Evolutionary conservation across 352 stramenopile genomes (phyloP), one percentile per base, ranked within the genome.

Genomic region (Phytopythium cucurbitacearum): DNA sequence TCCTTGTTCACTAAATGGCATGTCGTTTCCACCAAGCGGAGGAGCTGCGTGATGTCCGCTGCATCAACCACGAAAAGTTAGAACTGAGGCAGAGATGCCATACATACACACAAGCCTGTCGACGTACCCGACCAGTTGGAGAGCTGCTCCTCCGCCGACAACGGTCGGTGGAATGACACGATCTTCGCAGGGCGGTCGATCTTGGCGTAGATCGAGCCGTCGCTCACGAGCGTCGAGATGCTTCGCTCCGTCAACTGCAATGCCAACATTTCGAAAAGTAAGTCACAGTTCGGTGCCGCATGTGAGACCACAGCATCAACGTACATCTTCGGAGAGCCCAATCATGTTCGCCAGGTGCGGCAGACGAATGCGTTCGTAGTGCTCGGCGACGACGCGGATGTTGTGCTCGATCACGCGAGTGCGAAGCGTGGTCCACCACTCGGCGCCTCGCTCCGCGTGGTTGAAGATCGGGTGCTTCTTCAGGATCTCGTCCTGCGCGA

Each of bases 1-100:
- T 99, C 97, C 84, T 99, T 99, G 76, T 99, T 96, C 76, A 99
- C 98, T 58, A 99, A 78, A 81, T 99, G 96, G 59, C 87, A 98
- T 49, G 97, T 99, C 32, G 91, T 97, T 73, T 99, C 96, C 37
- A 99, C 93, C 38, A 99, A 73, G 51, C 87, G 74, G 56, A 99
- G 84, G 45, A 99, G 69, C 66, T 97, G 85, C 21, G 92, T 96
- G 60, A 99, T 98, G 76, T 99, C 95, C 45, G 67, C 73, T 88
- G 54, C 7, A 49, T 42, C 56, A 35, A 16, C 49, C 51, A 46
- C 8, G 51, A 8, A 63, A 45, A 32, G 40, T 64, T 48, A 69
- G 15, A 16, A 46, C 33, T 21, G 42, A 50, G 40, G 40, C 4
- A 34, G 9, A 42, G 46, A 4, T 15, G 58, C 4, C 9, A 6